Evolutionary conservation across 805 yeast genomes (phyloP).

Genomic region (Cyberlindnera americana): DNA sequence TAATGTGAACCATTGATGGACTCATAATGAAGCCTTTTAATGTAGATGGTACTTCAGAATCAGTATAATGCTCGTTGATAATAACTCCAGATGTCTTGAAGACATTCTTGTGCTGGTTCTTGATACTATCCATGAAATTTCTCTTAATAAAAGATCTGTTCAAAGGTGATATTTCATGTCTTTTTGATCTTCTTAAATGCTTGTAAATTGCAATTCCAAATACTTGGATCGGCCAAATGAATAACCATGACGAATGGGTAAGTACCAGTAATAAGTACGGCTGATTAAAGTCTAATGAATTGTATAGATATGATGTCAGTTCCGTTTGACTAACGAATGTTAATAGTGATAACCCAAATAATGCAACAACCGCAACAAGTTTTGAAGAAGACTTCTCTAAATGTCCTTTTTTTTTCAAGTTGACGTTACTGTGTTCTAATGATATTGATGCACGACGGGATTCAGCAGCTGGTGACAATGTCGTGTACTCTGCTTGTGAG

Average conservation of each 20-base stretch:
- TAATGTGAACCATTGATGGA: slow-evolving; percentile 35
- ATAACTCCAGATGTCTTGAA: slow-evolving; percentile 31
- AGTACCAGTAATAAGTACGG: slow-evolving; percentile 63
- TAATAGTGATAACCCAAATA: slow-evolving; percentile 46
- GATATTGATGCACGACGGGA: slow-evolving; percentile 11
- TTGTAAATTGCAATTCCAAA: slow-evolving; percentile 44
- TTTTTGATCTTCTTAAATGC: slow-evolving; percentile 31
- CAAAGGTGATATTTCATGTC: slow-evolving; percentile 11
- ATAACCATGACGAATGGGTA: slow-evolving; percentile 78
- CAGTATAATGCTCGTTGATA: slow-evolving; percentile 15
- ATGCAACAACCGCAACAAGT: slow-evolving; percentile 18
- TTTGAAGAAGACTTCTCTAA: slow-evolving; percentile 17
- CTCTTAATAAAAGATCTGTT: slow-evolving; percentile 14
- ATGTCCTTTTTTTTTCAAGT: too few species aligned
- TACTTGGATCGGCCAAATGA: slow-evolving; percentile 69
- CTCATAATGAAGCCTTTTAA: slow-evolving; percentile 13
- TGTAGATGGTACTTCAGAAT: slow-evolving; percentile 16
- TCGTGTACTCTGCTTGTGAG: slow-evolving; percentile 7
- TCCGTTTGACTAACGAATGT: slow-evolving; percentile 81
- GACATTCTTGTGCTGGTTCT: slow-evolving; percentile 41
- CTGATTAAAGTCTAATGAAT: slow-evolving; percentile 51
- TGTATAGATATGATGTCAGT: slow-evolving; percentile 65
- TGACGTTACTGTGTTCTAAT: not conserved
- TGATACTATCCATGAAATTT: slow-evolving; percentile 35
- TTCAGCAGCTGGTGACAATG: slow-evolving; percentile 10